phyloP scores from a whole-genome alignment of 31 red algal genomes.

The Porphyra umbilicalis region DNA sequence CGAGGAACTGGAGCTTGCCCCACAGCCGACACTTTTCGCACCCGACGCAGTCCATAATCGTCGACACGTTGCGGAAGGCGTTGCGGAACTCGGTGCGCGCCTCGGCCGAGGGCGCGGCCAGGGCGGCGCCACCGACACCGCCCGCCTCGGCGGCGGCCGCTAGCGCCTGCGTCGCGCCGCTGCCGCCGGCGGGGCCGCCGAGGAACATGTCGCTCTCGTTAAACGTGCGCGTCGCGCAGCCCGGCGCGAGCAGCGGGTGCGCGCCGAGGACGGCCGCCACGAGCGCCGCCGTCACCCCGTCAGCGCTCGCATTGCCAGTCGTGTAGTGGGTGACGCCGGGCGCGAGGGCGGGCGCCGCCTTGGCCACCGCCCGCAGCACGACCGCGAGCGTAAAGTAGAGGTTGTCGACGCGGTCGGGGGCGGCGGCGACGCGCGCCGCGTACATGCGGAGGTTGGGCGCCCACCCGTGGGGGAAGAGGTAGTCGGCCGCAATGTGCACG shows the following conservation, averaged over 20 bases:
- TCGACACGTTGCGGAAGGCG: slow-evolving; percentile 88
- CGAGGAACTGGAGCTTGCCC: slow-evolving; percentile 97
- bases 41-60: slow-evolving; percentile 99
- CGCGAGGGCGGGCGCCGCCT: slow-evolving; percentile 38
- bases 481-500: slow-evolving; percentile 83
- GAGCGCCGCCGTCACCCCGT: slow-evolving; percentile 33
- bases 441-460: slow-evolving; percentile 64
- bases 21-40: slow-evolving; percentile 97
- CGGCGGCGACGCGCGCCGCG: slow-evolving; percentile 45
- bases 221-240: slow-evolving; percentile 59
- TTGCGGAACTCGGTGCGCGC: slow-evolving; percentile 63
- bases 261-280: slow-evolving; percentile 31
- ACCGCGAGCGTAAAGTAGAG: slow-evolving; percentile 79
- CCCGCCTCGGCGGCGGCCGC: background rate
- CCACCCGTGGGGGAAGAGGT: slow-evolving; percentile 51
- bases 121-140: background rate
- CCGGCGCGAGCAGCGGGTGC: slow-evolving; percentile 37
- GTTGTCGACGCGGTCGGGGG: slow-evolving; percentile 74
- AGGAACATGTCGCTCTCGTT: slow-evolving; percentile 86
- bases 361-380: slow-evolving; percentile 75
- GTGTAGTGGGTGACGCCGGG: slow-evolving; percentile 45
- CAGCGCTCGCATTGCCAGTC: slow-evolving; percentile 75
- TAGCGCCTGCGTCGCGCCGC: background rate
- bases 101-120: slow-evolving; percentile 1
- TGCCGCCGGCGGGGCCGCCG: background rate